phyloP scores from a whole-genome alignment of 331 rosid species.

The Rhamnella rubrinervis region DNA sequence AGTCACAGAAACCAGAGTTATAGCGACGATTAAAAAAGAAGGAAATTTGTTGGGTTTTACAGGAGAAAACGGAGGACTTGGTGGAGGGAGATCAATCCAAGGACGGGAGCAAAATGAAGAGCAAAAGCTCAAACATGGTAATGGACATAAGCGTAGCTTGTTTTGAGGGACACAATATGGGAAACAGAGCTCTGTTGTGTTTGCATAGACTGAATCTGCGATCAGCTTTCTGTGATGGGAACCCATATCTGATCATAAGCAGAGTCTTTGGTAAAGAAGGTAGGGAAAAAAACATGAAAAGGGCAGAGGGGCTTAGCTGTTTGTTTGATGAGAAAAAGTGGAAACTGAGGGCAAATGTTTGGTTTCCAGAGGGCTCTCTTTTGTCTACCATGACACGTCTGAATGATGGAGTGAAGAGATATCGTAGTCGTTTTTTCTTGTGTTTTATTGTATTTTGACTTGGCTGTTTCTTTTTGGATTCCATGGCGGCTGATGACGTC shows the following conservation, averaged over 20 bases:
- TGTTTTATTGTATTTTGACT: constrained; percentile 4
- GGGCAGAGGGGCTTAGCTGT: constrained; percentile 10
- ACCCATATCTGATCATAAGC: constrained; percentile 27
- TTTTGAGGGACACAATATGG: accelerated
- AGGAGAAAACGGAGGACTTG: background rate
- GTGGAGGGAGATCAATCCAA: background rate
- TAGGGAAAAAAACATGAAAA: constrained; percentile 2
- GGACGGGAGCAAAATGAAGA: accelerated
- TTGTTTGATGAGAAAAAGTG: background rate
- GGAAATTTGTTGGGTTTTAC: constrained; percentile 8
- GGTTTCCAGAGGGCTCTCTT: background rate
- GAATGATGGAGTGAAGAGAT: constrained; percentile 7
- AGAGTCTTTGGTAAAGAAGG: background rate
- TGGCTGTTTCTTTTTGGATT: background rate
- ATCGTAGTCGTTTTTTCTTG: background rate
- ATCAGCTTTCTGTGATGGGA: constrained; percentile 27
- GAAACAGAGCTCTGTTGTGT: accelerated
- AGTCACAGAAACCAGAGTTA: constrained; percentile 30
- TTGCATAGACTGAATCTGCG: accelerated
- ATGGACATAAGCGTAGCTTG: accelerated
- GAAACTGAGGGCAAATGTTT: background rate
- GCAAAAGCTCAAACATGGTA: accelerated
- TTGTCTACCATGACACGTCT: constrained; percentile 16
- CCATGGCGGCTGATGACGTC: constrained; percentile 16
- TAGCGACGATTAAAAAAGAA: constrained; percentile 7